Evolutionary conservation across 257 asterid species (phyloP).

Genomic region (Echium plantagineum): DNA sequence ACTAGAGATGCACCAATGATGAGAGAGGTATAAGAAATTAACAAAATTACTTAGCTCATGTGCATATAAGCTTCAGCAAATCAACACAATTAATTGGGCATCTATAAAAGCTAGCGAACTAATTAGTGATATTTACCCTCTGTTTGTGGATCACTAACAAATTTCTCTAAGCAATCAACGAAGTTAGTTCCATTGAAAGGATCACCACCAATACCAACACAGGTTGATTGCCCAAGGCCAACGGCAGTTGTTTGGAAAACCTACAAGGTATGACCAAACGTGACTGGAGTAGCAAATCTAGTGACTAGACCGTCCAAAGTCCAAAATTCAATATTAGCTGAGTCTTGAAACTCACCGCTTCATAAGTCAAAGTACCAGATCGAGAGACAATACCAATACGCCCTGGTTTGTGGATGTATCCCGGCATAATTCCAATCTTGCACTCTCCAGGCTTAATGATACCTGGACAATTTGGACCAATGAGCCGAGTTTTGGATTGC

Average conservation of each 20-base stretch:
- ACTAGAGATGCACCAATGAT: background rate
- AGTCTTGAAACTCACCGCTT: slow-evolving; percentile 54
- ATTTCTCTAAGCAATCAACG: slow-evolving; percentile 83
- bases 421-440: slow-evolving; percentile 98
- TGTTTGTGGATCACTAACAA: slow-evolving; percentile 91
- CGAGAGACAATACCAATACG: slow-evolving; percentile 91
- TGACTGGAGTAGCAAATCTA: background rate
- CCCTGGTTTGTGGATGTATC: slow-evolving; percentile 97
- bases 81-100: background rate
- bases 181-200: slow-evolving; percentile 97
- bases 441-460: slow-evolving; percentile 99
- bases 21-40: too few species aligned
- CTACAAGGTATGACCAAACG: slow-evolving; percentile 25
- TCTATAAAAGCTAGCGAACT: slow-evolving; percentile 1
- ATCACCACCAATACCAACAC: slow-evolving; percentile 97
- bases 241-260: slow-evolving; percentile 99
- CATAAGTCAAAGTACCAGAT: slow-evolving; percentile 81
- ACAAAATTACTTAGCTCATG: too few species aligned
- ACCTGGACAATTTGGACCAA: slow-evolving; percentile 98
- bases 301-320: background rate
- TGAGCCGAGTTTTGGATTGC: slow-evolving; percentile 80
- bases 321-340: background rate
- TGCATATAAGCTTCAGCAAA: background rate
- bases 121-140: slow-evolving; percentile 43
- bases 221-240: slow-evolving; percentile 96